Conservation (phyloP, 2,329 filamentous ascomycete genomes). For the Ambrosiella cleistominuta region DNA sequence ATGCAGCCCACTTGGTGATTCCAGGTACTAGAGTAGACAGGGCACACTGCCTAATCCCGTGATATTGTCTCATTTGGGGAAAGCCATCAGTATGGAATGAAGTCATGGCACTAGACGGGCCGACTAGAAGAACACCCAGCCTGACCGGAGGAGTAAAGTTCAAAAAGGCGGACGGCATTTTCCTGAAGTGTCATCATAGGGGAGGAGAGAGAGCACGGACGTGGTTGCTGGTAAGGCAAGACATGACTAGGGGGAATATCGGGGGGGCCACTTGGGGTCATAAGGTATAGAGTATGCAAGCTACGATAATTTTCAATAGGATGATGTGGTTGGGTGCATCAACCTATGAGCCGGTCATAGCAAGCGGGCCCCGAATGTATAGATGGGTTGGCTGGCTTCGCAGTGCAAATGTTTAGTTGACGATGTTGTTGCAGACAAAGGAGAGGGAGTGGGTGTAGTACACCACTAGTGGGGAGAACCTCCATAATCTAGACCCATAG, state of each 20-base stretch:
- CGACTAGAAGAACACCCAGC: conserved; percentile 9
- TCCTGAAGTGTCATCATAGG: not conserved
- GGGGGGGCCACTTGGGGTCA: not conserved
- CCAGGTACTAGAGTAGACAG: not conserved
- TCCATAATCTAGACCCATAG: no score
- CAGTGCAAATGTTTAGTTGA: no score
- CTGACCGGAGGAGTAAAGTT: not conserved
- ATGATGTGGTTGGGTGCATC: not conserved
- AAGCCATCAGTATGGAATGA: conserved; percentile 1
- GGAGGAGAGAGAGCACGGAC: not conserved
- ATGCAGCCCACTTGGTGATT: not conserved
- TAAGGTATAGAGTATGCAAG: not conserved
- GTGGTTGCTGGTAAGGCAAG: not conserved
- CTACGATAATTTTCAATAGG: not conserved
- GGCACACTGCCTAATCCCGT: not conserved
- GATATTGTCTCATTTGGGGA: not conserved
- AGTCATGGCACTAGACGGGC: conserved; percentile 9
- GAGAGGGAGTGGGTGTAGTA: no score
- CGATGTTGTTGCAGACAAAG: no score
- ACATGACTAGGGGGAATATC: not conserved
- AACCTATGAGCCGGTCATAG: not conserved
- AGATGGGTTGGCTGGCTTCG: no score
- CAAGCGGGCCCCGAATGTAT: no score
- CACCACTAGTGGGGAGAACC: no score
- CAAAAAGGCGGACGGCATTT: not conserved